Evolutionary conservation across 257 asterid species (phyloP).

Genomic region (Apocynum venetum): DNA sequence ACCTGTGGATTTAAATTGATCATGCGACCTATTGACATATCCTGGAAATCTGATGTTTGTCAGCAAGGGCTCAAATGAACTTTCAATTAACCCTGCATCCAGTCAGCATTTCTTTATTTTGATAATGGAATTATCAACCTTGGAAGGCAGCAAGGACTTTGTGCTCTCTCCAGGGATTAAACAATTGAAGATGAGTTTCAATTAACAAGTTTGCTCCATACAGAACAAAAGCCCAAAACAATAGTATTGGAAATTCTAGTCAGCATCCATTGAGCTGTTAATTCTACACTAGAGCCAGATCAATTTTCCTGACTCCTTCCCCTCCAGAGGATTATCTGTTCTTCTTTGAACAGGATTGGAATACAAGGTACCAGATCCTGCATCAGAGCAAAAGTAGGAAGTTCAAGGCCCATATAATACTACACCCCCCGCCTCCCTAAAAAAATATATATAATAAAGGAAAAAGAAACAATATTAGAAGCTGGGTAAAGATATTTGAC

Average conservation of each 20-base stretch:
- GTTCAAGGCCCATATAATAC: background rate
- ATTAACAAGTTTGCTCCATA: no score
- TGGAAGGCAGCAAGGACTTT: no score
- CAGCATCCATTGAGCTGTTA: background rate
- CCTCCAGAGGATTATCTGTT: conserved; percentile 76
- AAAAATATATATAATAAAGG: background rate
- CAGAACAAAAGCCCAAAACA: background rate
- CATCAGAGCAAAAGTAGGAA: background rate
- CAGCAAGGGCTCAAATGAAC: background rate
- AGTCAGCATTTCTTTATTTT: background rate
- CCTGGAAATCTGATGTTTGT: no score
- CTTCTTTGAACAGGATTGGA: conserved; percentile 82
- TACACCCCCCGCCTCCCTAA: background rate
- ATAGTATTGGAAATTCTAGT: background rate
- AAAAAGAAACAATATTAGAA: background rate
- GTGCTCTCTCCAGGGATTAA: no score
- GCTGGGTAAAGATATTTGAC: background rate
- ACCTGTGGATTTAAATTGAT: no score
- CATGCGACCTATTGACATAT: no score
- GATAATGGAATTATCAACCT: no score
- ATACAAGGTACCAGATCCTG: conserved; percentile 91
- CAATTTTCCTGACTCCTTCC: conserved; percentile 36
- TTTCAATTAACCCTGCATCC: background rate
- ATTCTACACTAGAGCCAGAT: conserved; percentile 10
- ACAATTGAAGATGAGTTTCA: no score